Base-by-base conservation (phyloP, 768 basidiomycete species). In the Psilocybe tampanensis region DNA sequence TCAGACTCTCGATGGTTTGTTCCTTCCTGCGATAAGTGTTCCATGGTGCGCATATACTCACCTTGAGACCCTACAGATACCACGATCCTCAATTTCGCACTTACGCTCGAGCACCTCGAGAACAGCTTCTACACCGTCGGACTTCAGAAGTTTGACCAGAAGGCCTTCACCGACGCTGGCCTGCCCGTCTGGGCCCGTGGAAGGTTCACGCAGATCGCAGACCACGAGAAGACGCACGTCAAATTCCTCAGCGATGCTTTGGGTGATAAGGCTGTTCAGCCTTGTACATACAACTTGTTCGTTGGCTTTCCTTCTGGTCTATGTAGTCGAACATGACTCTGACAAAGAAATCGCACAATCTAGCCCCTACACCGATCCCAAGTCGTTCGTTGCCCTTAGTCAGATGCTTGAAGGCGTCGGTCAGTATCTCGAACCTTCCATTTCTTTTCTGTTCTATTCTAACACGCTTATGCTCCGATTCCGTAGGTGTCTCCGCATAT, bases 231-330 rank as follows among this genome's bases (percentile, higher is more conserved):
- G 19, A 66, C 74, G 1, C 86, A 89, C 69, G 85, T 87, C 61
- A 52, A 63, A 9, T 72, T 76, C 58, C 64, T 77, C 26, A 64
- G 52, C 47, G 44, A 44, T 1, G 69, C 69, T 1, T 70, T 87
- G 29, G 84, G 85, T 1, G 68, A 69, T 49, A 69, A 75, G 12
- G 84, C 86, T 7, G 76, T 79, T 11, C 52, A 81, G 64, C 75
- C 85, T 0, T 89, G 87, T 74, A 73, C 72, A 6, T 90, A 89
- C 68, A 71, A 61, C 55, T 89, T 88, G 82, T 83, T 58, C 29
- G 78, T 69, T 26, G 29, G 18, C 2, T 44, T 22, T 11, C 36
- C 41, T 44, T 19, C 11, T 11, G n/a, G n/a, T 17, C n/a, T 8
- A 2, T 47, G 7, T 47, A 19, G 36, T 4, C 36, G 15, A 15